Conservation (phyloP, 805 yeast genomes). For the Sugiyamaella chiloensis region DNA sequence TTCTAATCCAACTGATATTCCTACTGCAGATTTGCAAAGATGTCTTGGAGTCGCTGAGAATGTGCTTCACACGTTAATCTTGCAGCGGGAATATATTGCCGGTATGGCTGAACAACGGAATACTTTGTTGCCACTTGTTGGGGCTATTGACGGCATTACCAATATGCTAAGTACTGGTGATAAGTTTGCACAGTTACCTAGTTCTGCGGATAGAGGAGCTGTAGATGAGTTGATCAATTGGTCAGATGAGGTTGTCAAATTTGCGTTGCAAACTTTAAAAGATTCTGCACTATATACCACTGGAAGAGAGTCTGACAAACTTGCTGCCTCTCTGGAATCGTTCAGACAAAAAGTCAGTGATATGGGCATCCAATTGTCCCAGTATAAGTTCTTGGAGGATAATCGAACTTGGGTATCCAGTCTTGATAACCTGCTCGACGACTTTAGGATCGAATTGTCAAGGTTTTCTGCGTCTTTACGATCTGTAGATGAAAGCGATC, state of each 20-base stretch:
- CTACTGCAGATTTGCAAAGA: conserved; percentile 66
- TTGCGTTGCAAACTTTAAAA: not conserved
- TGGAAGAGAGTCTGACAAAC: not conserved
- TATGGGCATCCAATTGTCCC: not conserved
- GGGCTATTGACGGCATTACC: not conserved
- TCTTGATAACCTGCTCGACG: not conserved
- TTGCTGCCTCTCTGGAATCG: not conserved
- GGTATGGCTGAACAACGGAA: not conserved
- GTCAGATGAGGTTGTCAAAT: not conserved
- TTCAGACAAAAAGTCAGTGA: not conserved
- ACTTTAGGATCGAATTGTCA: not conserved
- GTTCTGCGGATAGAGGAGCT: not conserved
- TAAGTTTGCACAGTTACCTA: not conserved
- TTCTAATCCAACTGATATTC: conserved; percentile 66
- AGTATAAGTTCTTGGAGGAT: not conserved
- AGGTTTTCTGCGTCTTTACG: too few relatives aligned
- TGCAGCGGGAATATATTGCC: conserved; percentile 20
- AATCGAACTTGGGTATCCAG: not conserved
- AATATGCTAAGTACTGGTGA: not conserved
- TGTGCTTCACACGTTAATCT: conserved; percentile 54
- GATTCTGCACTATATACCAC: not conserved
- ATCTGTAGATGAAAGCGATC: not conserved
- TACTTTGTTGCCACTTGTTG: not conserved
- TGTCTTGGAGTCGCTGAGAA: conserved; percentile 78
- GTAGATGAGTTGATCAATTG: not conserved